Evolutionary conservation across 306 rosid species (phyloP).

Genomic region (Dryas alaskensis): DNA sequence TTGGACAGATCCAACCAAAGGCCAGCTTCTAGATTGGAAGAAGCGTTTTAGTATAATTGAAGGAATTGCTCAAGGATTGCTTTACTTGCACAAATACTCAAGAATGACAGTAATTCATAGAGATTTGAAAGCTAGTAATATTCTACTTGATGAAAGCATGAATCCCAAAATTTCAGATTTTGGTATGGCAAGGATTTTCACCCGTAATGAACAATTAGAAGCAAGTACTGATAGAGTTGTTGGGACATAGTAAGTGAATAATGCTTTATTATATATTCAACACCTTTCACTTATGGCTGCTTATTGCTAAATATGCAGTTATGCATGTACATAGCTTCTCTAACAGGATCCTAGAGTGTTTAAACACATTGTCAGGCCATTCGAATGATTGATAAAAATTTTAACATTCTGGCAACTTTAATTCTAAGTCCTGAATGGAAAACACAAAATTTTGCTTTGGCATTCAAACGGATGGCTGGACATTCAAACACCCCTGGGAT

Average conservation of each 20-base stretch:
- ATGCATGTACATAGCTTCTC: background rate
- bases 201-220: background rate
- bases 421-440: no score
- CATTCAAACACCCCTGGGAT: no score
- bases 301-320: background rate
- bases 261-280: background rate
- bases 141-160: constrained; percentile 12
- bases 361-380: no score
- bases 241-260: constrained; percentile 3
- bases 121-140: constrained; percentile 15
- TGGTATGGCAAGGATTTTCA: constrained; percentile 18
- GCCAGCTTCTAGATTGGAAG: constrained; percentile 7
- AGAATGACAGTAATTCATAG: constrained; percentile 13
- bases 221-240: background rate
- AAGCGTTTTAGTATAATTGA: constrained; percentile 4
- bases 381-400: no score
- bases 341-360: no score
- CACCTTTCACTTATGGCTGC: background rate
- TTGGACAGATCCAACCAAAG: constrained; percentile 3
- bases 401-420: no score
- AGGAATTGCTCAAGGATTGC: constrained; percentile 9
- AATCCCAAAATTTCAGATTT: constrained; percentile 15
- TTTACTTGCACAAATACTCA: constrained; percentile 10
- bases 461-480: no score
- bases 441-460: no score